Evolutionary conservation across 305 asterid species (phyloP).

Genomic region (Withania somnifera): DNA sequence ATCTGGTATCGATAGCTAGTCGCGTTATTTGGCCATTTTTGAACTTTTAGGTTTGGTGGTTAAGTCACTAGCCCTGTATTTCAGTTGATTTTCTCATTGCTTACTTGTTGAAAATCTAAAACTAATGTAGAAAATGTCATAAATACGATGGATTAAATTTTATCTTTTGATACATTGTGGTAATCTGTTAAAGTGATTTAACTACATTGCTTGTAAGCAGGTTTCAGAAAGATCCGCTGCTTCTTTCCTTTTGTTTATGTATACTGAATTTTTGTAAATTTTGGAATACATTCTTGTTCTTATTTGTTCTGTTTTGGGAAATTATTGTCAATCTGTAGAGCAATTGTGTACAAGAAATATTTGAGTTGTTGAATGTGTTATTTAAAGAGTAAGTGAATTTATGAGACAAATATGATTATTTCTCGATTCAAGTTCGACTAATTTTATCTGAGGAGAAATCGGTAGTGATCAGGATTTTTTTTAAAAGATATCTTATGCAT

Average conservation of each 20-base stretch:
- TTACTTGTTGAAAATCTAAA: background rate
- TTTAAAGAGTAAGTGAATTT: background rate
- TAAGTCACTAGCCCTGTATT: background rate
- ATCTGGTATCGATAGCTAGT: background rate
- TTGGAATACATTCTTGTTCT: background rate
- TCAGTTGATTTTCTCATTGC: background rate
- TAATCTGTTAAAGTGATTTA: background rate
- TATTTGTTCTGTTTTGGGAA: background rate
- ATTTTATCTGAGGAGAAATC: background rate
- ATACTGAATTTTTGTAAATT: background rate
- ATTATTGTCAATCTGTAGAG: background rate
- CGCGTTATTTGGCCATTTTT: background rate
- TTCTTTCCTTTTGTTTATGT: background rate
- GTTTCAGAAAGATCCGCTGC: too few relatives aligned
- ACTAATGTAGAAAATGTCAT: background rate
- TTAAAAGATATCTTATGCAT: background rate
- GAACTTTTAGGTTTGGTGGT: background rate
- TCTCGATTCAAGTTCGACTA: background rate
- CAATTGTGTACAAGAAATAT: background rate
- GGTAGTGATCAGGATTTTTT: background rate
- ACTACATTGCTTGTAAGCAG: background rate
- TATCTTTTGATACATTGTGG: background rate
- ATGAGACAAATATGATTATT: background rate
- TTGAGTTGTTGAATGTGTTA: background rate
- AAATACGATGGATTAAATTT: background rate